Conservation (phyloP, 495 filamentous ascomycete species). For the Aspergillus leporis region DNA sequence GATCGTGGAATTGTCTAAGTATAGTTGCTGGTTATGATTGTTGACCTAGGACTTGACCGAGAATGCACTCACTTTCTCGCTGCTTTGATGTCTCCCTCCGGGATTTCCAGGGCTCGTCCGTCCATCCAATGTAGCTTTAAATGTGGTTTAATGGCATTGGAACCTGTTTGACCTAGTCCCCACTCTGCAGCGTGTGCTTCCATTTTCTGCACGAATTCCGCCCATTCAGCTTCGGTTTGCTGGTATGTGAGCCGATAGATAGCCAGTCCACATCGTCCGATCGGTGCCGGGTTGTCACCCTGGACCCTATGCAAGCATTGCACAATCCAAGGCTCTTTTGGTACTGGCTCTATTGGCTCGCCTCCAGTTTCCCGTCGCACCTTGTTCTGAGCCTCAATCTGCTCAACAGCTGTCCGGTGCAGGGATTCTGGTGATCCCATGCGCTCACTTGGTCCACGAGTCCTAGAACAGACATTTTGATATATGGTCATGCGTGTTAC, state of each 20-base stretch:
- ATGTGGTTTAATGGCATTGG: slow-evolving; percentile 22
- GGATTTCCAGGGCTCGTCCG: slow-evolving; percentile 28
- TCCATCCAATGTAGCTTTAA: slow-evolving; percentile 36
- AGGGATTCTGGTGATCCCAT: slow-evolving; percentile 3
- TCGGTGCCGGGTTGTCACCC: not conserved
- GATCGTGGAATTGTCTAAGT: slow-evolving; percentile 21
- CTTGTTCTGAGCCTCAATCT: slow-evolving; percentile 23
- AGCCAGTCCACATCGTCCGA: slow-evolving; percentile 21
- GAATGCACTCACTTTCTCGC: slow-evolving; percentile 25
- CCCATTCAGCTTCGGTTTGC: slow-evolving; percentile 31
- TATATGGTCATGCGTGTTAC: slow-evolving; percentile 7
- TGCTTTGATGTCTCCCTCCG: slow-evolving; percentile 30
- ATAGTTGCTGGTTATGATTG: not conserved
- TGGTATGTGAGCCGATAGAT: slow-evolving; percentile 35
- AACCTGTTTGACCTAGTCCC: slow-evolving; percentile 28
- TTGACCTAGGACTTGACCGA: not conserved
- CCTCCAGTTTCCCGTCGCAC: slow-evolving; percentile 21
- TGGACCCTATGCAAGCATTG: slow-evolving; percentile 2
- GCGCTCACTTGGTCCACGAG: not conserved
- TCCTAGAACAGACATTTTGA: not conserved
- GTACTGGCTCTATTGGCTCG: slow-evolving; percentile 20
- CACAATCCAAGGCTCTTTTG: slow-evolving; percentile 22
- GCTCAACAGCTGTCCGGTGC: slow-evolving; percentile 6
- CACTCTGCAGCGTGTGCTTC: slow-evolving; percentile 29
- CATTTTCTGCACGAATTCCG: slow-evolving; percentile 22